Evolutionary conservation across 1,139 yeast genomes (phyloP), one percentile per base, ranked within the genome.

Genomic region (Geotrichum aggregatum): DNA sequence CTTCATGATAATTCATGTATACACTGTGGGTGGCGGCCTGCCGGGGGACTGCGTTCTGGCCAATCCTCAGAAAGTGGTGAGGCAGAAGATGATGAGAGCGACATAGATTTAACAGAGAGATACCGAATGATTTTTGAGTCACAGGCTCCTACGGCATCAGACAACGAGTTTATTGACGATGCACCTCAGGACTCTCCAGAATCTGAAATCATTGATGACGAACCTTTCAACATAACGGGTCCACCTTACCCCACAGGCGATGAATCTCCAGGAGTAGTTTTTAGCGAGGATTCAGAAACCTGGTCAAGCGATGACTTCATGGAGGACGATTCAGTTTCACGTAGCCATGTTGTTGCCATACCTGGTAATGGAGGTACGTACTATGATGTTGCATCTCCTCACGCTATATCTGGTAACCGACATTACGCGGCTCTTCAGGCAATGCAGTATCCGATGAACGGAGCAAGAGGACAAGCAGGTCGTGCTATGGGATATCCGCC

Each of bases 1-100:
- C 47, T 63, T 7, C 54, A 58, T 4, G 63, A 58, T 2, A 36
- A 47, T 1, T 52, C 44, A 18, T 64, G 67, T 44, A 57, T 55
- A 13, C 55, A 62, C 47, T 64, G 66, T 49, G 59, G 57, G 3
- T 51, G 54, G 54, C 16, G 21, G 11, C 19, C 46, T 47, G 26
- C 47, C 30, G 41, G 52, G 28, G 40, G 21, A 4, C 16, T 36
- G 39, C 11, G 21, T 13, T 10, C 19, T 18, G 42, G 13, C 13
- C 5, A 21, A 11, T 18, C 19, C 24, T 36, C 22, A 16, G 8
- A 5, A 10, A 19, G 40, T 11, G 43, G 49, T 13, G 47, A 40
- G 10, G 39, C n/a, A 7, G 55, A 47, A 16, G 42, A 30, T 6
- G 58, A 54, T 18, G 59, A 53, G 24, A 34, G 26, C 11, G 47